Evolutionary conservation across 1,139 yeast species (phyloP).

Genomic region (Pichia sp.): DNA sequence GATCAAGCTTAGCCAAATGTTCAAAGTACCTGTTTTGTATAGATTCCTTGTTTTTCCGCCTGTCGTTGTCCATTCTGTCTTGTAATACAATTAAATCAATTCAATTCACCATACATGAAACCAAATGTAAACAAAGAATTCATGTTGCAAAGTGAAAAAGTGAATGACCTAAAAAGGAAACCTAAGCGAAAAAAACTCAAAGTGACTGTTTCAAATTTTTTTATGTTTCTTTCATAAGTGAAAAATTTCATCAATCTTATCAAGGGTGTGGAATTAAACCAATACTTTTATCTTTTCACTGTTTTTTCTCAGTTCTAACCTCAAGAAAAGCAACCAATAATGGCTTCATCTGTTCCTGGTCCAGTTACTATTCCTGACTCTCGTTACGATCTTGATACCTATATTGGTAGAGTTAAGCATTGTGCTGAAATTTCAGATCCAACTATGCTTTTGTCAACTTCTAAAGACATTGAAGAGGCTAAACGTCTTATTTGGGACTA

Average conservation of each 20-base stretch:
- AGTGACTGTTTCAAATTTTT: background rate
- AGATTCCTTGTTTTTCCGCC: background rate
- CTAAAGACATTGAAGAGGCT: constrained; percentile 57
- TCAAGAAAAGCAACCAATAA: constrained; percentile 22
- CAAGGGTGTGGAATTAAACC: background rate
- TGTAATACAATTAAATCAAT: background rate
- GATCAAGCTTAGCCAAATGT: background rate
- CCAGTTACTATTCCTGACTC: constrained; percentile 73
- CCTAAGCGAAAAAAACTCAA: background rate
- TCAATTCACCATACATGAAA: background rate
- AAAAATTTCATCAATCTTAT: background rate
- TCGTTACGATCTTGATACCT: constrained; percentile 67
- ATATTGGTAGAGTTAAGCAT: constrained; percentile 90
- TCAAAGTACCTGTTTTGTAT: background rate
- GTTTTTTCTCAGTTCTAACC: background rate
- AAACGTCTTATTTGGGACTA: constrained; percentile 62
- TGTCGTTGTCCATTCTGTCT: background rate
- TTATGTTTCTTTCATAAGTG: background rate
- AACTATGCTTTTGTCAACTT: constrained; percentile 71
- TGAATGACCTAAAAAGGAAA: background rate
- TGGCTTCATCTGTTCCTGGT: constrained; percentile 89
- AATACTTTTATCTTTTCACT: background rate
- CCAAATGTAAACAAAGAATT: background rate
- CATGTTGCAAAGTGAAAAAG: background rate
- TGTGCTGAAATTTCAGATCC: constrained; percentile 94